A percentile compares a stretch with the other conserved stretches of the same genome.
phyloP scores from a whole-genome alignment of 202 grass and related monocot genomes.

The Panicum hallii region DNA sequence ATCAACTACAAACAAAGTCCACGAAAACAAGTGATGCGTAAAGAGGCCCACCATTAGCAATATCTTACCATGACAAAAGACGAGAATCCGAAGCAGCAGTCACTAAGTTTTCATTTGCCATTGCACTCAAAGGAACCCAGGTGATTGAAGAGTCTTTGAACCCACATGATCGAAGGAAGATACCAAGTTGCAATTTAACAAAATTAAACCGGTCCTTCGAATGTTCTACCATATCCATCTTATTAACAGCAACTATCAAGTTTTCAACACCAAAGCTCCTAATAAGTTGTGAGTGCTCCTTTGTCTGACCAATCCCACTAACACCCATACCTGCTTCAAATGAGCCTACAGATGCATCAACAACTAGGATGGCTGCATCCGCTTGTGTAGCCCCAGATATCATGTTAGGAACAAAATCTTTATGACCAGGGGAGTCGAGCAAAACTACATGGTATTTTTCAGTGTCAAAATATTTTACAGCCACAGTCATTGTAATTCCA shows the following conservation, averaged over 20 bases:
- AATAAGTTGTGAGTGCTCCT: conserved; percentile 85
- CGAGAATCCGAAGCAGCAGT: conserved; percentile 58
- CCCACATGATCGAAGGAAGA: conserved; percentile 84
- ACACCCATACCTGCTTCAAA: conserved; percentile 90
- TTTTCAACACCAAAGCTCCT: conserved; percentile 90
- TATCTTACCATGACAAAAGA: conserved; percentile 81
- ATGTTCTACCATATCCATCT: conserved; percentile 82
- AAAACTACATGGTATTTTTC: conserved; percentile 78
- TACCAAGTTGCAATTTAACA: conserved; percentile 66
- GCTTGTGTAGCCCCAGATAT: conserved; percentile 85
- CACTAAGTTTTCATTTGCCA: conserved; percentile 83
- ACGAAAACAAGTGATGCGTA: background rate
- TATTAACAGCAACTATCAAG: conserved; percentile 89
- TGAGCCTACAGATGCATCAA: conserved; percentile 81
- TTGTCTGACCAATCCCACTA: conserved; percentile 76
- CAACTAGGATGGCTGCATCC: conserved; percentile 82
- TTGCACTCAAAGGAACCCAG: conserved; percentile 86
- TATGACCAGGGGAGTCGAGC: conserved; percentile 86
- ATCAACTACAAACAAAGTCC: conserved; percentile 4
- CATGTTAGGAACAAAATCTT: conserved; percentile 96
- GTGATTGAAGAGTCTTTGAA: conserved; percentile 72
- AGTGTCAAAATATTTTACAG: conserved; percentile 75
- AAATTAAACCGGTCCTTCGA: conserved; percentile 67
- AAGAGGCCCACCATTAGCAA: background rate
- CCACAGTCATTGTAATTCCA: conserved; percentile 85